phyloP scores from a whole-genome alignment of 225 moss, liverwort and hornwort genomes.

The Anthoceros angustus region DNA sequence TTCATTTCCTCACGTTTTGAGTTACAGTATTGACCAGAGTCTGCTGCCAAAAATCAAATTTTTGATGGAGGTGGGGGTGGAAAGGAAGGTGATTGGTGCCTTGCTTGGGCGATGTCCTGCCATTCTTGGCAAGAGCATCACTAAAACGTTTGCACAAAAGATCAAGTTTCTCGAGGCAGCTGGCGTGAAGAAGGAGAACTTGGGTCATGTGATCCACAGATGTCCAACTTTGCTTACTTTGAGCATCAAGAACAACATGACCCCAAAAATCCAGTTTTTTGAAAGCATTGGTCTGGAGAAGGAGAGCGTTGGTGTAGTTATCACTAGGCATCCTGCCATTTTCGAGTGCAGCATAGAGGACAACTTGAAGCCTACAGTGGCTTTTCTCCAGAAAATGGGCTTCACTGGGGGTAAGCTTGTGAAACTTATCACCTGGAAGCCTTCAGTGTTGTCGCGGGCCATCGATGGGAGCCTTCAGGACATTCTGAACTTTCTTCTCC shows the following conservation, averaged over 20 bases:
- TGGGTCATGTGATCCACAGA: constrained; percentile 7
- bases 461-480: constrained; percentile 12
- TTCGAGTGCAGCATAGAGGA: constrained; percentile 10
- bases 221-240: constrained; percentile 7
- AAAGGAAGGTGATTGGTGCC: neutral
- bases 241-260: constrained; percentile 11
- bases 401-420: constrained; percentile 10
- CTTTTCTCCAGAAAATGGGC: constrained; percentile 11
- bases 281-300: constrained; percentile 14
- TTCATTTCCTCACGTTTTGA: constrained; percentile 10
- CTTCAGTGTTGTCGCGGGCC: constrained; percentile 9
- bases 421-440: neutral
- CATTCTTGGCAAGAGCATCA: constrained; percentile 10
- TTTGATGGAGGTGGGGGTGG: constrained; percentile 6
- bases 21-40: constrained; percentile 10
- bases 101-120: constrained; percentile 8
- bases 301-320: constrained; percentile 8
- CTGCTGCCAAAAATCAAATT: constrained; percentile 13
- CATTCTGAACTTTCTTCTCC: constrained; percentile 8
- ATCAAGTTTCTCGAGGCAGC: constrained; percentile 13
- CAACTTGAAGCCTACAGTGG: constrained; percentile 13
- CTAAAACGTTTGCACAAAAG: constrained; percentile 9
- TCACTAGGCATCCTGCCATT: constrained; percentile 9
- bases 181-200: constrained; percentile 9
- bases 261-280: constrained; percentile 10